phyloP scores from a whole-genome alignment of 208 protist genomes.

The Willaertia magna region DNA sequence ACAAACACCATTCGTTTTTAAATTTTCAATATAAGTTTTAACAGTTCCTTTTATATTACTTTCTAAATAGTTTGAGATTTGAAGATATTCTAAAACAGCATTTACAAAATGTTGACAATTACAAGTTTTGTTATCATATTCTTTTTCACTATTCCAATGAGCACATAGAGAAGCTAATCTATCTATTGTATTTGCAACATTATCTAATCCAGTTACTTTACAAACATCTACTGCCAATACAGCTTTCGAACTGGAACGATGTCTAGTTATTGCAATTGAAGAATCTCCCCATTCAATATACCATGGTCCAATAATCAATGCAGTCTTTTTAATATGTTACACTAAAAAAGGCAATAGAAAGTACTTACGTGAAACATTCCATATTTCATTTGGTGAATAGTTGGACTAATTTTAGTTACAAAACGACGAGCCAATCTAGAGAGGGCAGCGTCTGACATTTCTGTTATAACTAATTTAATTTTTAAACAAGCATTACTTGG shows the following conservation, averaged over 20 bases:
- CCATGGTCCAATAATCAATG: background rate
- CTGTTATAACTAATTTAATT: slow-evolving; percentile 1
- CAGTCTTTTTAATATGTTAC: background rate
- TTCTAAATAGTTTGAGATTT: background rate
- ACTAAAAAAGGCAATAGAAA: background rate
- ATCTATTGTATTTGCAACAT: background rate
- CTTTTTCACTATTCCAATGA: background rate
- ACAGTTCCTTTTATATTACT: background rate
- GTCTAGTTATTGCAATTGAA: background rate
- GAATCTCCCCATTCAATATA: background rate
- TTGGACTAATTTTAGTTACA: background rate
- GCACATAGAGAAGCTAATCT: background rate
- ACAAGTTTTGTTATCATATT: background rate
- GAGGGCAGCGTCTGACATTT: background rate
- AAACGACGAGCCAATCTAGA: background rate
- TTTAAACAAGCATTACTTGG: background rate
- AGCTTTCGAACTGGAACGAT: background rate
- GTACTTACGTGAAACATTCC: background rate
- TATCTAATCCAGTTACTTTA: no score
- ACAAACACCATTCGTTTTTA: background rate
- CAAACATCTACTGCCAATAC: background rate
- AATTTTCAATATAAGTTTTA: background rate
- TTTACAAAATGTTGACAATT: slow-evolving; percentile 8
- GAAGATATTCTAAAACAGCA: background rate
- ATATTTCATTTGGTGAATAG: background rate